Conservation (phyloP, 176 grass and related monocot genomes). For the Ampelocalamus luodianensis region DNA sequence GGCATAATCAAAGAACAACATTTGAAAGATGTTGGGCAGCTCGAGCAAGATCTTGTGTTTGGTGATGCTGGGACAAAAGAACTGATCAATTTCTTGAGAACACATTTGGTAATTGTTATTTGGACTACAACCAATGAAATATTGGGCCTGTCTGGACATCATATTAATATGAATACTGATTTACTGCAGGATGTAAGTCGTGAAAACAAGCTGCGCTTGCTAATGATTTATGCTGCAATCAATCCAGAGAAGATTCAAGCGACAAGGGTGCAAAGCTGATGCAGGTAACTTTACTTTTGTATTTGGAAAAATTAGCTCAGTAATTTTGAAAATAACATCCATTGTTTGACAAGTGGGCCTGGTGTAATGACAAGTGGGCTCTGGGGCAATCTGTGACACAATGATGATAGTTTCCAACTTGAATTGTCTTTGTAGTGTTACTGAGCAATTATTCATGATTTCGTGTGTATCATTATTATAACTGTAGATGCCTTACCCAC, state of each 20-base stretch:
- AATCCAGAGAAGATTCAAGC: constrained; percentile 77
- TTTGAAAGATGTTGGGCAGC: constrained; percentile 73
- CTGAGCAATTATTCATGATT: constrained; percentile 9
- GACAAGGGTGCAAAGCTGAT: constrained; percentile 72
- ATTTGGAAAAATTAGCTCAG: constrained; percentile 7
- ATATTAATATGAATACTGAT: constrained; percentile 35
- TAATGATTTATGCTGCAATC: constrained; percentile 73
- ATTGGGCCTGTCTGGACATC: not conserved
- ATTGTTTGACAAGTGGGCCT: not conserved
- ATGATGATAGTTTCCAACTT: not conserved
- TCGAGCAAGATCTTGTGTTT: constrained; percentile 84
- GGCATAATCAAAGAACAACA: constrained; percentile 67
- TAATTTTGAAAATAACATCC: constrained; percentile 17
- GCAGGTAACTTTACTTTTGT: constrained; percentile 61
- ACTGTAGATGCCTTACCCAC: not conserved
- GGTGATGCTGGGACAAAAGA: constrained; percentile 85
- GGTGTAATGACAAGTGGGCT: not conserved
- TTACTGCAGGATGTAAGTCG: constrained; percentile 64
- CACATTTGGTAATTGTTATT: constrained; percentile 52
- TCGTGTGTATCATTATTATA: not conserved
- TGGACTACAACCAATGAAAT: constrained; percentile 29
- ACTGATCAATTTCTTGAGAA: constrained; percentile 80
- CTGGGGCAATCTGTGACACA: not conserved
- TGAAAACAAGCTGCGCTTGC: constrained; percentile 74
- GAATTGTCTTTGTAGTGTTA: not conserved